phyloP scores from a whole-genome alignment of 495 filamentous ascomycete genomes.

The Penicillium atrosanguineum region DNA sequence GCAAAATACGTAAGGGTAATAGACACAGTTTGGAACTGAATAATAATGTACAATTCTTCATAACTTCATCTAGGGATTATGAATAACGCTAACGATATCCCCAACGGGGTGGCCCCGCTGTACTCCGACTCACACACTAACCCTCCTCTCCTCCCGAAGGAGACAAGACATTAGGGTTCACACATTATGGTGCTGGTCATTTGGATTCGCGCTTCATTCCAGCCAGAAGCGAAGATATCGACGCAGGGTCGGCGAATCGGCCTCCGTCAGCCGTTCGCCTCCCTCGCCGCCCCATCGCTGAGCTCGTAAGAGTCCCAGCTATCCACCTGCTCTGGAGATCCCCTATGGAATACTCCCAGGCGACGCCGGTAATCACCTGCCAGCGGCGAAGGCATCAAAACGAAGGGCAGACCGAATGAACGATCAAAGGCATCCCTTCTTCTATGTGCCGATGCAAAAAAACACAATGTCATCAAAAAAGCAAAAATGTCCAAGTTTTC shows the following conservation, averaged over 20 bases:
- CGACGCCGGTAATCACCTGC: slow-evolving; percentile 22
- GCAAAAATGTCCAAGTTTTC: slow-evolving; percentile 25
- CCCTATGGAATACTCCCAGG: neutral
- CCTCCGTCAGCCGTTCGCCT: neutral
- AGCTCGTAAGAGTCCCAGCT: neutral
- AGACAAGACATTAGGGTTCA: slow-evolving; percentile 11
- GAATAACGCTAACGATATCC: slow-evolving; percentile 28
- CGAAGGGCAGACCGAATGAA: slow-evolving; percentile 9
- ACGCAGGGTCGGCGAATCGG: neutral
- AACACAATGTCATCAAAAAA: slow-evolving; percentile 23
- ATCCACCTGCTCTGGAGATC: slow-evolving; percentile 3
- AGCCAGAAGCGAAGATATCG: slow-evolving; percentile 1
- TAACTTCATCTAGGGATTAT: slow-evolving; percentile 29
- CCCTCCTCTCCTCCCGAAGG: neutral
- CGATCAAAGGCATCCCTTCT: slow-evolving; percentile 6
- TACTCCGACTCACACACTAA: neutral
- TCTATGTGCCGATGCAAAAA: slow-evolving; percentile 45
- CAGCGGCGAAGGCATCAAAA: slow-evolving; percentile 18
- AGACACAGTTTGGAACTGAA: neutral
- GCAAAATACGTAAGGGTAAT: neutral
- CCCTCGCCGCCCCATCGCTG: neutral
- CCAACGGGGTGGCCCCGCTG: neutral
- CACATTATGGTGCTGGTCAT: slow-evolving; percentile 9
- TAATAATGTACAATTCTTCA: slow-evolving; percentile 30
- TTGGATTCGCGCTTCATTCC: slow-evolving; percentile 2